A percentile compares a stretch with the other conserved stretches of the same genome.
phyloP scores from a whole-genome alignment of 371 early-diverging fungal species.

The Apophysomyces variabilis region DNA sequence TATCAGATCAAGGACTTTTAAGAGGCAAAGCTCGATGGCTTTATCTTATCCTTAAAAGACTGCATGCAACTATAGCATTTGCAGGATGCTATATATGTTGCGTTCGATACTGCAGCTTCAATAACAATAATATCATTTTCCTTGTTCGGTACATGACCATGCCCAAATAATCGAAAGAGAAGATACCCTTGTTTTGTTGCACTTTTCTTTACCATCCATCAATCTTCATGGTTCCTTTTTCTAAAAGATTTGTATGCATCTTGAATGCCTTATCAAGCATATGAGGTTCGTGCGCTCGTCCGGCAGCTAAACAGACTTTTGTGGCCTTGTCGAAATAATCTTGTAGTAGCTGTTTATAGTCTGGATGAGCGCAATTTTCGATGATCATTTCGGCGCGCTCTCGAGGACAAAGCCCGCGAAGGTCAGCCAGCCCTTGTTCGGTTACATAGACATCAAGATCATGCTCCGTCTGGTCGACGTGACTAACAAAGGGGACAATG shows the following conservation, averaged over 20 bases:
- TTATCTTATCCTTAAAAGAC: too few relatives aligned
- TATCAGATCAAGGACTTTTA: too few relatives aligned
- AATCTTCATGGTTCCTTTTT: slow-evolving; percentile 38
- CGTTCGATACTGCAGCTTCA: neutral
- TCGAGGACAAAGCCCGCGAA: slow-evolving; percentile 32
- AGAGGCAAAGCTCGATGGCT: too few relatives aligned
- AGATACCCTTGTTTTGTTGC: neutral
- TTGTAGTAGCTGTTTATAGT: slow-evolving; percentile 27
- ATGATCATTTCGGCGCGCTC: slow-evolving; percentile 30
- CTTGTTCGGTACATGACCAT: neutral
- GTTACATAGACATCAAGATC: slow-evolving; percentile 36
- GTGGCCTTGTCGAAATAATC: slow-evolving; percentile 28
- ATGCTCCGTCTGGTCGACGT: slow-evolving; percentile 38
- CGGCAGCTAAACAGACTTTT: slow-evolving; percentile 25
- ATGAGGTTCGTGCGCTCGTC: slow-evolving; percentile 33
- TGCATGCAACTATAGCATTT: too few relatives aligned
- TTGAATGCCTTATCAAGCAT: slow-evolving; percentile 39
- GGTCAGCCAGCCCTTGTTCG: slow-evolving; percentile 36
- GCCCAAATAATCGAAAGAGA: neutral
- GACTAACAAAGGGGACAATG: slow-evolving; percentile 33
- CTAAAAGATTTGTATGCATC: slow-evolving; percentile 32
- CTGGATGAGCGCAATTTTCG: slow-evolving; percentile 33
- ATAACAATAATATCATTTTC: neutral
- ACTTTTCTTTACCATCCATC: slow-evolving; percentile 24
- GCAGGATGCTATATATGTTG: too few relatives aligned